These are phyloP conservation scores for Tolypocladium amazonense DNA, from an alignment of 2,329 filamentous ascomycete species.

Conservation along the genomic window DNA sequence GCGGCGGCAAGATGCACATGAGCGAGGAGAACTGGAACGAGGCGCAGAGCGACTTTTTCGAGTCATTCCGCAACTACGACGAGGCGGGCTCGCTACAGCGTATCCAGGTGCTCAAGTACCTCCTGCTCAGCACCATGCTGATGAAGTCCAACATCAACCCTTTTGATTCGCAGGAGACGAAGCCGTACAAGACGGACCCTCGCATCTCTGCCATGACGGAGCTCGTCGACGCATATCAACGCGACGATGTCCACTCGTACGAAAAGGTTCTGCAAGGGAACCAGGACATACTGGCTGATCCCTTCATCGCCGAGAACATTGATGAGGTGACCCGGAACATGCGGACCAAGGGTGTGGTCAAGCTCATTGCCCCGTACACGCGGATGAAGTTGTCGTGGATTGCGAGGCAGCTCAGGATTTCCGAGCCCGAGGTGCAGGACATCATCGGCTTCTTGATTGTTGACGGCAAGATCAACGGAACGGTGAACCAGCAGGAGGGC, in stretches of 20 bases:
- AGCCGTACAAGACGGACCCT: slow-evolving; percentile 92
- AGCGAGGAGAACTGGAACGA: slow-evolving; percentile 99
- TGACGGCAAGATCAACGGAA: slow-evolving; percentile 75
- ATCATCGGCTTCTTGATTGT: slow-evolving; percentile 93
- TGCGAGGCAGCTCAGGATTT: slow-evolving; percentile 77
- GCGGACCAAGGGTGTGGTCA: slow-evolving; percentile 90
- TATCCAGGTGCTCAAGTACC: slow-evolving; percentile 94
- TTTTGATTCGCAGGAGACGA: slow-evolving; percentile 97
- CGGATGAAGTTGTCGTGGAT: slow-evolving; percentile 85
- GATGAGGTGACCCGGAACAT: slow-evolving; percentile 98
- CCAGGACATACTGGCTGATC: slow-evolving; percentile 78
- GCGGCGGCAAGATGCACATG: slow-evolving; percentile 99
- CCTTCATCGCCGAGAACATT: slow-evolving; percentile 97
- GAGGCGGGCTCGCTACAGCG: slow-evolving; percentile 93
- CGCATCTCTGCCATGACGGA: slow-evolving; percentile 96
- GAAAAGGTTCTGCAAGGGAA: slow-evolving; percentile 80
- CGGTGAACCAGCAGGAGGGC: slow-evolving; percentile 81
- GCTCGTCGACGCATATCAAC: slow-evolving; percentile 90
- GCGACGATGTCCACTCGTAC: slow-evolving; percentile 87
- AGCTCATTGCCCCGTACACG: slow-evolving; percentile 89
- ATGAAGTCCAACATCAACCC: slow-evolving; percentile 99
- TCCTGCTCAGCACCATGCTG: slow-evolving; percentile 93
- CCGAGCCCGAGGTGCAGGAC: slow-evolving; percentile 78
- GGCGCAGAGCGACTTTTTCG: slow-evolving; percentile 95
- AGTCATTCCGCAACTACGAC: slow-evolving; percentile 97